These are phyloP conservation scores for Auricularia cornea DNA, from an alignment of 768 basidiomycete genomes.

Conservation along the genomic window DNA sequence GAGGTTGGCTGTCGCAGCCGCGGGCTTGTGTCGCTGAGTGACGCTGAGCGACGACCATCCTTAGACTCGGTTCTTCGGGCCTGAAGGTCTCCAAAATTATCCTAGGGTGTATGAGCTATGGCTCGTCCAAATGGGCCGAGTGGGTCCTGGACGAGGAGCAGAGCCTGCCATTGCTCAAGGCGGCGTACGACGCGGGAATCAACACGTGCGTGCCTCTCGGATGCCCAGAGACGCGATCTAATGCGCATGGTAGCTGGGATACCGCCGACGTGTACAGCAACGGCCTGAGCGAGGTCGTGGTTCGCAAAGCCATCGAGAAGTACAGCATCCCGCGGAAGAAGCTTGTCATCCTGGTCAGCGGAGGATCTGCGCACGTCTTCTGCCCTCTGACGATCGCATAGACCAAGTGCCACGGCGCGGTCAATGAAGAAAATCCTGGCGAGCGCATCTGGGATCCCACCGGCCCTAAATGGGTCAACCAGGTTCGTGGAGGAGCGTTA, in stretches of 20 bases:
- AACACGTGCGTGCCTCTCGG: not conserved
- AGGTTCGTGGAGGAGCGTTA: too few species aligned
- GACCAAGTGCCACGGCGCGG: not conserved
- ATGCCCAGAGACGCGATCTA: not conserved
- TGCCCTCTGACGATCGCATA: not conserved
- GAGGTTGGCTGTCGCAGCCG: too few species aligned
- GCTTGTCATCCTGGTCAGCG: slow-evolving; percentile 27
- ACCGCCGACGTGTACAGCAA: slow-evolving; percentile 17
- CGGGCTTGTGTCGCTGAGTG: not conserved
- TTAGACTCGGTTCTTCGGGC: slow-evolving; percentile 45
- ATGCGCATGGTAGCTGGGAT: slow-evolving; percentile 44
- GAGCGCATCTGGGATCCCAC: not conserved
- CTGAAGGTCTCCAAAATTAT: slow-evolving; percentile 59
- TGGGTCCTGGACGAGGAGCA: slow-evolving; percentile 46
- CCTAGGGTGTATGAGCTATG: slow-evolving; percentile 58
- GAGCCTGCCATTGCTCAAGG: slow-evolving; percentile 37
- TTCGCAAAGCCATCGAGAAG: slow-evolving; percentile 39
- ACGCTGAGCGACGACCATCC: not conserved
- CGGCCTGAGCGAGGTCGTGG: slow-evolving; percentile 31
- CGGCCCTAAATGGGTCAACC: not conserved
- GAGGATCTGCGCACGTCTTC: not conserved
- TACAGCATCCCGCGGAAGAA: slow-evolving; percentile 32
- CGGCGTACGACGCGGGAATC: slow-evolving; percentile 32
- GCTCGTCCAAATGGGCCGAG: slow-evolving; percentile 40
- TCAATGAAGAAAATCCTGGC: not conserved